phyloP scores from a whole-genome alignment of 1,139 yeast species.

The Taphrina communis region DNA sequence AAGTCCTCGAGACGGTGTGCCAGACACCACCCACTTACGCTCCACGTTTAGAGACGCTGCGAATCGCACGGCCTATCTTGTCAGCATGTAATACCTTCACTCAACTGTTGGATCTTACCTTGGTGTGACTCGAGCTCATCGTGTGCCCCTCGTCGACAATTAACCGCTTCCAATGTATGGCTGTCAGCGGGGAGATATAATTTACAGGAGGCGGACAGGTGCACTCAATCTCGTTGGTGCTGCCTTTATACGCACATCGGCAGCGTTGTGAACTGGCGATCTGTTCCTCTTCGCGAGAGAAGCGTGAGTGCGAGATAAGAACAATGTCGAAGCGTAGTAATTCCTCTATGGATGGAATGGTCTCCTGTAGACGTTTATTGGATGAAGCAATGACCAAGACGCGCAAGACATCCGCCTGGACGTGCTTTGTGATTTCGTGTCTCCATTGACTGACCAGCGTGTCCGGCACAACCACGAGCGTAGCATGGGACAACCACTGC shows the following conservation, averaged over 20 bases:
- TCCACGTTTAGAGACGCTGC: slow-evolving; percentile 62
- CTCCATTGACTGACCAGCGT: slow-evolving; percentile 71
- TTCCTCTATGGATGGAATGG: slow-evolving; percentile 49
- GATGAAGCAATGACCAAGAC: slow-evolving; percentile 50
- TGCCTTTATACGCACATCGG: slow-evolving; percentile 34
- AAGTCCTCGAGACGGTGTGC: slow-evolving; percentile 75
- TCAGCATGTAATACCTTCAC: background rate
- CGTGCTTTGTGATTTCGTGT: slow-evolving; percentile 64
- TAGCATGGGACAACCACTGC: slow-evolving; percentile 57
- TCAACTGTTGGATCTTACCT: slow-evolving; percentile 44
- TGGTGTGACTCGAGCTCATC: slow-evolving; percentile 60
- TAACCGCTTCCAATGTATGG: slow-evolving; percentile 68
- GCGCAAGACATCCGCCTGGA: slow-evolving; percentile 54
- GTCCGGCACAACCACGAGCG: slow-evolving; percentile 69
- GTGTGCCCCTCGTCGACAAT: slow-evolving; percentile 79
- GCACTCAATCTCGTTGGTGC: slow-evolving; percentile 9
- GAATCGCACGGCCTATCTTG: slow-evolving; percentile 54
- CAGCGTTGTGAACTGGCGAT: slow-evolving; percentile 19
- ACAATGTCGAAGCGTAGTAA: slow-evolving; percentile 59
- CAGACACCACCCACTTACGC: slow-evolving; percentile 74
- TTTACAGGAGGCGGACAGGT: slow-evolving; percentile 48
- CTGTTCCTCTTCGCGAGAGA: slow-evolving; percentile 53
- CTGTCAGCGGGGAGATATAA: slow-evolving; percentile 53
- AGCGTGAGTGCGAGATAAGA: slow-evolving; percentile 58
- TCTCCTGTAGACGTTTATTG: background rate